Conservation (phyloP, 2,329 filamentous ascomycete species). For the Pseudopithomyces maydicus region DNA sequence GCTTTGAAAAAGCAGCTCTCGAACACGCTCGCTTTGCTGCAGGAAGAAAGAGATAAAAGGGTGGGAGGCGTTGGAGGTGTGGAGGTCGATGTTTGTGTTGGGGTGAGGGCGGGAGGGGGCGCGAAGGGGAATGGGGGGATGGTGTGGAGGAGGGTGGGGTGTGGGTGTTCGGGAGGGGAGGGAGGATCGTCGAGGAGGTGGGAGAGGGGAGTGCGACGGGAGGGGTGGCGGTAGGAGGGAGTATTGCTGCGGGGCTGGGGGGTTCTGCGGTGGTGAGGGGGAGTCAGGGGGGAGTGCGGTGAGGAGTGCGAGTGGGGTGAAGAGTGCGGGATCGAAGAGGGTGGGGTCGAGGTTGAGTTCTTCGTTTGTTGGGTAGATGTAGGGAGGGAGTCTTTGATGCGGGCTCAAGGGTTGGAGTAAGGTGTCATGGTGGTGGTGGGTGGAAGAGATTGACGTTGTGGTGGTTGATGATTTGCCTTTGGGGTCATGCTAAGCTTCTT, state of each 20-base stretch:
- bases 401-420: background rate
- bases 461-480: background rate
- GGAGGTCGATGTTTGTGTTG: background rate
- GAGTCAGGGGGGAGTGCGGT: background rate
- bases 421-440: background rate
- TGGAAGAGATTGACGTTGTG: background rate
- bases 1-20: no score
- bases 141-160: background rate
- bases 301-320: background rate
- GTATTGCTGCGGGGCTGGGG: background rate
- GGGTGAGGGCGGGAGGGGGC: background rate
- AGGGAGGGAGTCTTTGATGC: background rate
- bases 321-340: background rate
- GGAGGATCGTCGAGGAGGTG: background rate
- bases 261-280: background rate
- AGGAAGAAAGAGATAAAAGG: background rate
- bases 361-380: background rate
- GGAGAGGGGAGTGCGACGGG: background rate
- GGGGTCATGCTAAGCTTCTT: no score
- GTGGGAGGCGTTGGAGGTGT: background rate
- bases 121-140: background rate
- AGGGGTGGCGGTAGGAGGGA: background rate
- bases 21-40: background rate
- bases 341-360: background rate
- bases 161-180: background rate